Conservation (phyloP, 1,284 basidiomycete genomes). For the Coniophora puteana region DNA sequence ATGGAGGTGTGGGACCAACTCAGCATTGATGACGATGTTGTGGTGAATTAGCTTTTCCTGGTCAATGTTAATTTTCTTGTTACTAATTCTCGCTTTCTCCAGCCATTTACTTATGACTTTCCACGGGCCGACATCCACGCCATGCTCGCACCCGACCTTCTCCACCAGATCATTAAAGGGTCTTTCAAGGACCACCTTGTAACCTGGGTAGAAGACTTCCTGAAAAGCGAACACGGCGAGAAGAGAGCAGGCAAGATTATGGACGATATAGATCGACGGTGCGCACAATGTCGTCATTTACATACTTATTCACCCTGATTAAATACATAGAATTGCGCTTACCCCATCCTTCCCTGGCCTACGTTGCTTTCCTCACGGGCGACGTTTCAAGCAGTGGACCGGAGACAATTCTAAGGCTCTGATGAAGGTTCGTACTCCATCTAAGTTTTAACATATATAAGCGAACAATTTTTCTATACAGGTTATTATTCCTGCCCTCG, state of each 20-base stretch:
- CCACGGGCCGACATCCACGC: constrained; percentile 9
- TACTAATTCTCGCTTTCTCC: no score
- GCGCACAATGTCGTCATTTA: not conserved
- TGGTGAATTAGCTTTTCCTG: not conserved
- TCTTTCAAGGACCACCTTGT: constrained; percentile 3
- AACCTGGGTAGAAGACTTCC: constrained; percentile 2
- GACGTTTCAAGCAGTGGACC: constrained; percentile 12
- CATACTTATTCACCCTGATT: not conserved
- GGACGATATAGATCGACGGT: constrained; percentile 7
- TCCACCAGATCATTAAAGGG: not conserved
- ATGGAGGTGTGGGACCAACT: constrained; percentile 1
- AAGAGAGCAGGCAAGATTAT: constrained; percentile 3
- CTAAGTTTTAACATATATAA: not conserved
- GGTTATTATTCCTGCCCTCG: constrained; percentile 9
- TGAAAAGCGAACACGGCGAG: constrained; percentile 1
- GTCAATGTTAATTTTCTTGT: no score
- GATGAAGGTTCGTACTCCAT: constrained; percentile 10
- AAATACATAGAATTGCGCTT: constrained; percentile 8
- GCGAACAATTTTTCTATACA: no score
- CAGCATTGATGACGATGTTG: not conserved
- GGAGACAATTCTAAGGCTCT: constrained; percentile 13
- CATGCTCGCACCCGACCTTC: constrained; percentile 5
- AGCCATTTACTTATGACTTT: constrained; percentile 8
- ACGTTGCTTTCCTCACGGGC: constrained; percentile 7
- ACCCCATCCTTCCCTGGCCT: constrained; percentile 9